Evolutionary conservation across 441 rosid species (phyloP).

Genomic region (Metrosideros polymorpha): DNA sequence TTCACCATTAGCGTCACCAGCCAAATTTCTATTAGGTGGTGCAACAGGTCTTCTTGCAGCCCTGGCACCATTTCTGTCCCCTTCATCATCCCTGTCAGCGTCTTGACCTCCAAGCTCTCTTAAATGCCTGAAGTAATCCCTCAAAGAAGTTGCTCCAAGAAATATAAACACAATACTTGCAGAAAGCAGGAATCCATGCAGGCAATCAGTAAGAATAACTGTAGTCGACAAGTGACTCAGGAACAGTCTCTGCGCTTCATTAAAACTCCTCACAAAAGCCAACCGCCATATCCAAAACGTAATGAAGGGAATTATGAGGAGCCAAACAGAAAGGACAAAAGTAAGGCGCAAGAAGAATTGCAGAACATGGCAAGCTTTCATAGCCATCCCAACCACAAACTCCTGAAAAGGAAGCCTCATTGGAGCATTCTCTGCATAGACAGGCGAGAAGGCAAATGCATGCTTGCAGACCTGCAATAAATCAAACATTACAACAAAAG

Average conservation of each 20-base stretch:
- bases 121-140: conserved; percentile 96
- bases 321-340: conserved; percentile 98
- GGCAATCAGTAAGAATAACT: conserved; percentile 86
- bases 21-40: conserved; percentile 72
- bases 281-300: conserved; percentile 98
- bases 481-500: neutral
- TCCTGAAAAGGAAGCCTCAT: conserved; percentile 98
- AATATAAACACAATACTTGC: conserved; percentile 97
- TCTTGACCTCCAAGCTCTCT: conserved; percentile 96
- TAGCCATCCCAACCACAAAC: conserved; percentile 83
- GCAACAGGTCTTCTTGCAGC: conserved; percentile 70
- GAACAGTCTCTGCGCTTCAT: conserved; percentile 91
- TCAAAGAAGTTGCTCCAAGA: conserved; percentile 96
- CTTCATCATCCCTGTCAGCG: conserved; percentile 91
- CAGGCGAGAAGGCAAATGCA: conserved; percentile 94
- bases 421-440: conserved; percentile 95
- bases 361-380: conserved; percentile 91
- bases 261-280: conserved; percentile 90
- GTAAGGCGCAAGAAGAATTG: conserved; percentile 91
- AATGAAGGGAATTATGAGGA: conserved; percentile 89
- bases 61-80: conserved; percentile 85
- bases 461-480: conserved; percentile 85
- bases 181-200: conserved; percentile 97
- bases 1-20: conserved; percentile 72
- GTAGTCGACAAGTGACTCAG: conserved; percentile 90